Evolutionary conservation across 202 grass and related monocot species (phyloP).

Genomic region (Panicum virgatum): DNA sequence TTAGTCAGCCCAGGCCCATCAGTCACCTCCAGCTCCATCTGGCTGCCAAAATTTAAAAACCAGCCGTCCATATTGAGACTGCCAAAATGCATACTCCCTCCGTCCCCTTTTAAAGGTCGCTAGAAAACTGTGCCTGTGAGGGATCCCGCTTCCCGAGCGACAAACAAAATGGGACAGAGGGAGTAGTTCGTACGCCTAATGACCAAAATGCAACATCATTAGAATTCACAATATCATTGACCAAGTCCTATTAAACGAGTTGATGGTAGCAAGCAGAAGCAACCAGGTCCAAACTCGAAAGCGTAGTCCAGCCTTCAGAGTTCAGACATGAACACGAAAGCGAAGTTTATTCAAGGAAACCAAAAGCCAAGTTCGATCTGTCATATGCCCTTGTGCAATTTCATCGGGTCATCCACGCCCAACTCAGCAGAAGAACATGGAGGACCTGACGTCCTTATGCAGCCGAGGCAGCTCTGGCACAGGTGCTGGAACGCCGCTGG

Average conservation of each 20-base stretch:
- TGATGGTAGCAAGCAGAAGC: not conserved
- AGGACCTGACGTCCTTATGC: conserved; percentile 4
- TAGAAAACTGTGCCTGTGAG: too few species aligned
- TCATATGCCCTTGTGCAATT: not conserved
- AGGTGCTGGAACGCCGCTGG: not conserved
- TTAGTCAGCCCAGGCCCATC: not conserved
- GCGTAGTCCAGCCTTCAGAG: not conserved
- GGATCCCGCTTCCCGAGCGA: too few species aligned
- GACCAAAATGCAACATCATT: too few species aligned
- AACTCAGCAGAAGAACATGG: conserved; percentile 40
- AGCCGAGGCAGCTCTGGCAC: conserved; percentile 43
- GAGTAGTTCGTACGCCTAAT: too few species aligned
- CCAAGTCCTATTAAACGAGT: not conserved
- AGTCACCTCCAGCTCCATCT: not conserved
- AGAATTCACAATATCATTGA: too few species aligned
- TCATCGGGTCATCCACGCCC: not conserved
- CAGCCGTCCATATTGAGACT: too few species aligned
- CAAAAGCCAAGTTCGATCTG: not conserved
- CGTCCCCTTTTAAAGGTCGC: too few species aligned
- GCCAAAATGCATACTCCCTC: too few species aligned
- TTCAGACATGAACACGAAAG: not conserved
- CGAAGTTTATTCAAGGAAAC: not conserved
- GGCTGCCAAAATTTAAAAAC: not conserved
- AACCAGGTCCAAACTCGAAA: not conserved
- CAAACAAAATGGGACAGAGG: too few species aligned